These are phyloP conservation scores for Pezicula radicicola DNA, from an alignment of 2,329 filamentous ascomycete species.

Conservation along the genomic window DNA sequence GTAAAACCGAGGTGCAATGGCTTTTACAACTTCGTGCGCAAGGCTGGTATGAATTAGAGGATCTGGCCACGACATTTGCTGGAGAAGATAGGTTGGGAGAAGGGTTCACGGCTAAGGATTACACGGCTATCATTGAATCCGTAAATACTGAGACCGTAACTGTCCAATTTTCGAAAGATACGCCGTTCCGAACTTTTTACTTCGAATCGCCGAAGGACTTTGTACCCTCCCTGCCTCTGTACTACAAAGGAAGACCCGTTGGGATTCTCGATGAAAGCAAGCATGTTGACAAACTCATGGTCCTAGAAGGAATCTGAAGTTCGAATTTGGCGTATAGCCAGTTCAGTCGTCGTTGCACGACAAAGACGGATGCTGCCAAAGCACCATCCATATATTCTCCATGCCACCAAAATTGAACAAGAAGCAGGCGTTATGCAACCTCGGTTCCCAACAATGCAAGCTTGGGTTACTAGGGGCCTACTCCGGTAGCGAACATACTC, in stretches of 20 bases:
- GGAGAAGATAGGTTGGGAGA: background rate
- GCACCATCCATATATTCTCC: too few species aligned
- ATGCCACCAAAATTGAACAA: too few species aligned
- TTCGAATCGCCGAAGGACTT: background rate
- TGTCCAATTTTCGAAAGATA: background rate
- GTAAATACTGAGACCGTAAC: background rate
- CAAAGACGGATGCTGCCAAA: too few species aligned
- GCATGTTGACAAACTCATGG: constrained; percentile 1
- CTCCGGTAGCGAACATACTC: too few species aligned
- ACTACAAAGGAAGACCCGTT: background rate
- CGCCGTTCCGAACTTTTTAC: background rate
- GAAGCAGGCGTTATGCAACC: too few species aligned
- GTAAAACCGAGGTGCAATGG: background rate
- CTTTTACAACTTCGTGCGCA: background rate
- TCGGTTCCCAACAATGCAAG: too few species aligned
- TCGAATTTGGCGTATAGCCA: too few species aligned
- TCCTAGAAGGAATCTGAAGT: background rate
- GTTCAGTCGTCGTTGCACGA: too few species aligned
- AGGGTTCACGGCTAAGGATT: background rate
- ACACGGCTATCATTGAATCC: background rate
- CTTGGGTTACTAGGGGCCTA: too few species aligned
- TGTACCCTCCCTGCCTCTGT: background rate
- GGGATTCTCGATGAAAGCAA: background rate
- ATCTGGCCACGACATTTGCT: background rate
- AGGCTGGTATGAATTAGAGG: background rate